Evolutionary conservation across 1,139 yeast genomes (phyloP).

Genomic region (Zygosaccharomyces pseudobailii): DNA sequence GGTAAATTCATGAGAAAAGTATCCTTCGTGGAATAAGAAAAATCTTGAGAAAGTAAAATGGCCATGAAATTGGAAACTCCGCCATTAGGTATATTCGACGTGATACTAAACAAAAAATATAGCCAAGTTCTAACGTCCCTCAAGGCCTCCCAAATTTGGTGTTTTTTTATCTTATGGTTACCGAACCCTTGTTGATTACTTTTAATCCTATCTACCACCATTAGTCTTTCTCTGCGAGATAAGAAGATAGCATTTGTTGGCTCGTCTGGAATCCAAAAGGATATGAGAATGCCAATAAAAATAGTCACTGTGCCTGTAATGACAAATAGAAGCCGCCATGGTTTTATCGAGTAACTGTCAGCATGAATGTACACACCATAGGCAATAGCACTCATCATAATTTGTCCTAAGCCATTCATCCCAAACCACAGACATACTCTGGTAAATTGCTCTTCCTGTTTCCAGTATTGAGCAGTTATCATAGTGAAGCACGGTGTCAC

Average conservation of each 20-base stretch:
- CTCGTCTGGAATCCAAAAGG: slow-evolving; percentile 46
- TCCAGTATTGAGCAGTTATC: slow-evolving; percentile 53
- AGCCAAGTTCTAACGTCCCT: slow-evolving; percentile 48
- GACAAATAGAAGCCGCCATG: slow-evolving; percentile 48
- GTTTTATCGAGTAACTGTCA: slow-evolving; percentile 36
- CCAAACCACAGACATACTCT: slow-evolving; percentile 49
- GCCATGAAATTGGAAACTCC: slow-evolving; percentile 30
- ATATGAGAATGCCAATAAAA: slow-evolving; percentile 41
- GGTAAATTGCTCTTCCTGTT: slow-evolving; percentile 45
- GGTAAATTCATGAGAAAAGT: slow-evolving; percentile 41
- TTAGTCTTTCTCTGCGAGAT: slow-evolving; percentile 45
- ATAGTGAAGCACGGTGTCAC: slow-evolving; percentile 51
- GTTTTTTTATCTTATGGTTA: slow-evolving; percentile 46
- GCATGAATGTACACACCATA: slow-evolving; percentile 41
- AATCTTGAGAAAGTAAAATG: slow-evolving; percentile 36
- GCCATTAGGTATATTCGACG: slow-evolving; percentile 32
- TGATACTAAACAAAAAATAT: slow-evolving; percentile 40
- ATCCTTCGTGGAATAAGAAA: slow-evolving; percentile 39
- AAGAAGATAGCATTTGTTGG: slow-evolving; percentile 49
- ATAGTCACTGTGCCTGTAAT: slow-evolving; percentile 47
- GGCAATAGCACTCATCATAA: slow-evolving; percentile 43
- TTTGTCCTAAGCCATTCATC: slow-evolving; percentile 47
- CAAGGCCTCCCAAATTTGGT: slow-evolving; percentile 48
- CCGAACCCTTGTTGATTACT: slow-evolving; percentile 51
- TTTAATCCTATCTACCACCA: slow-evolving; percentile 49